These are phyloP conservation scores for Backusella westeae DNA, from an alignment of 192 early-diverging fungal species.

Conservation along the genomic window DNA sequence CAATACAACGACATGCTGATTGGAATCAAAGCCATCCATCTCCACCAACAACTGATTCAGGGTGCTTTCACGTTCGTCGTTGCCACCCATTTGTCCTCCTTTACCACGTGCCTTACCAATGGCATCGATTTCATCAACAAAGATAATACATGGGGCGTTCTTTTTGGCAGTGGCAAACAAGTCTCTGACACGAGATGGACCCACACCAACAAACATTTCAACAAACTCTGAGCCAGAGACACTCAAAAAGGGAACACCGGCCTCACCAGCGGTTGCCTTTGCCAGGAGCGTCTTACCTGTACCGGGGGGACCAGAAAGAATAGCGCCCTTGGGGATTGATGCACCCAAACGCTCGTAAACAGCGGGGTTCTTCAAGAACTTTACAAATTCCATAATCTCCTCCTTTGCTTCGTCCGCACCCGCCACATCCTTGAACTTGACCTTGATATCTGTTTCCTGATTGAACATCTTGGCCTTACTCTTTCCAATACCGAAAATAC, in stretches of 20 bases:
- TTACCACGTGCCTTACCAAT: conserved; percentile 97
- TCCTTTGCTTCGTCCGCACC: conserved; percentile 99
- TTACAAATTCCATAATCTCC: conserved; percentile 99
- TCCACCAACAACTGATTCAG: conserved; percentile 98
- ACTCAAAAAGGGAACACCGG: conserved; percentile 94
- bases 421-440: conserved; percentile 99
- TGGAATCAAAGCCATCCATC: conserved; percentile 96
- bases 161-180: conserved; percentile 97
- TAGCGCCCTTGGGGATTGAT: conserved; percentile 98
- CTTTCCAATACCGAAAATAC: conserved; percentile 97
- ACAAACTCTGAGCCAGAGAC: conserved; percentile 99
- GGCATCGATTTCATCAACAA: conserved; percentile 99
- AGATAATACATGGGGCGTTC: conserved; percentile 97
- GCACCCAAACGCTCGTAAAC: conserved; percentile 92
- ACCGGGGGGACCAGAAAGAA: conserved; percentile 89
- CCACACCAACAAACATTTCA: conserved; percentile 99
- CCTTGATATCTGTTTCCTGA: conserved; percentile 92
- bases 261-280: conserved; percentile 99
- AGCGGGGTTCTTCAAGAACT: conserved; percentile 94
- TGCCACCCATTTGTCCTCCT: conserved; percentile 84
- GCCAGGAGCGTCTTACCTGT: conserved; percentile 99
- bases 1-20: conserved; percentile 90
- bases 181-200: conserved; percentile 90
- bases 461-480: conserved; percentile 95
- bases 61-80: conserved; percentile 97